Evolutionary conservation across 176 grass and related monocot species (phyloP).

Genomic region (Oryza australiensis): DNA sequence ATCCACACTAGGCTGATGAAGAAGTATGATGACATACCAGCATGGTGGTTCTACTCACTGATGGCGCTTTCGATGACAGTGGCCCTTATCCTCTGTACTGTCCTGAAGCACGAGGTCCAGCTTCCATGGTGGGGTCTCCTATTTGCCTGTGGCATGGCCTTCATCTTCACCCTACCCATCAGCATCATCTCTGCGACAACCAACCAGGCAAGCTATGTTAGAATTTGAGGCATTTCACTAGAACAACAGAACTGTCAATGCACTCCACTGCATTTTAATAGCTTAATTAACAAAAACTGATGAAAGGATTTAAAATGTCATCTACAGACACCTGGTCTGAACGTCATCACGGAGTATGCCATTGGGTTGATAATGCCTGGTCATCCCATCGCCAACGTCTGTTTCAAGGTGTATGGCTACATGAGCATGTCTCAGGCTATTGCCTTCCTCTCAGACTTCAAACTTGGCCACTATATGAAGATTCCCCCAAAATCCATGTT

Average conservation of each 20-base stretch:
- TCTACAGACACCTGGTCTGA: conserved; percentile 78
- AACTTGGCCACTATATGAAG: conserved; percentile 99
- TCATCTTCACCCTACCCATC: conserved; percentile 76
- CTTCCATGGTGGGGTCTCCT: conserved; percentile 82
- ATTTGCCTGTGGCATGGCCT: conserved; percentile 79
- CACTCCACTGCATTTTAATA: background rate
- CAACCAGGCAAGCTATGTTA: conserved; percentile 60
- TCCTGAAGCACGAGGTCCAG: conserved; percentile 68
- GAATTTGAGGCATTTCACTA: background rate
- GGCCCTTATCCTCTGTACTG: conserved; percentile 70
- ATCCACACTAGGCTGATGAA: conserved; percentile 78
- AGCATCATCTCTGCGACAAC: conserved; percentile 89
- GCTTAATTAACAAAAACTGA: conserved; percentile 3
- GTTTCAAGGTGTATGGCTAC: conserved; percentile 90
- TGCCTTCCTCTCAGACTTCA: conserved; percentile 82
- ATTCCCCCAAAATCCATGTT: conserved; percentile 97
- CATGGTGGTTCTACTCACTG: conserved; percentile 80
- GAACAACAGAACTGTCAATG: background rate
- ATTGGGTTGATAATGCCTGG: conserved; percentile 81
- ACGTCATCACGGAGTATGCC: conserved; percentile 87
- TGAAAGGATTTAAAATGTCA: background rate
- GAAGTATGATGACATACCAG: conserved; percentile 70
- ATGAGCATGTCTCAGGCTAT: conserved; percentile 95
- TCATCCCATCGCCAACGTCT: conserved; percentile 82
- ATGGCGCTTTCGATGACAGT: conserved; percentile 37